Evolutionary conservation across 108 stramenopile species (phyloP).

Genomic region (Aurantiochytrium sp.): DNA sequence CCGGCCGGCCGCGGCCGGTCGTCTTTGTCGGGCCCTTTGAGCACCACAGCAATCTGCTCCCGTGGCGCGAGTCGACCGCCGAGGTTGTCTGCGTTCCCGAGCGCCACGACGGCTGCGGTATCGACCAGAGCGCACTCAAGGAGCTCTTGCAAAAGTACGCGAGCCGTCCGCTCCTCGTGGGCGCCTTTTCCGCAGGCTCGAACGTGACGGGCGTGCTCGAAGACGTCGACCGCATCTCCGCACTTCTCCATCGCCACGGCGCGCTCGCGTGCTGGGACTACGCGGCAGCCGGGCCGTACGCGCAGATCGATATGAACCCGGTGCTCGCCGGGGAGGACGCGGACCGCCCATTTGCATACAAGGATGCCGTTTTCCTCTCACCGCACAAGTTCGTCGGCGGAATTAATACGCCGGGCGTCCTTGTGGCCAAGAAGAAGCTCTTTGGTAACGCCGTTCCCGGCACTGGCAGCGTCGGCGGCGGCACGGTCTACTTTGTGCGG

Average conservation of each 20-base stretch:
- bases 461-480: slow-evolving; percentile 71
- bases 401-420: slow-evolving; percentile 77
- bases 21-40: slow-evolving; percentile 89
- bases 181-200: slow-evolving; percentile 79
- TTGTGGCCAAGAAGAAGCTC: slow-evolving; percentile 76
- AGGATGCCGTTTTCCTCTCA: slow-evolving; percentile 58
- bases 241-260: slow-evolving; percentile 72
- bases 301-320: slow-evolving; percentile 80
- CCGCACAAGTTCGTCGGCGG: slow-evolving; percentile 65
- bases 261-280: slow-evolving; percentile 89
- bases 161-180: slow-evolving; percentile 62
- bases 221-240: slow-evolving; percentile 73
- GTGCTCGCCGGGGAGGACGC: background rate
- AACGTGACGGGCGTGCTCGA: slow-evolving; percentile 85
- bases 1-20: slow-evolving; percentile 33
- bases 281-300: slow-evolving; percentile 89
- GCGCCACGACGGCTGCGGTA: slow-evolving; percentile 7
- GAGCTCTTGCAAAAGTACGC: slow-evolving; percentile 54
- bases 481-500: slow-evolving; percentile 95
- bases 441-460: slow-evolving; percentile 69
- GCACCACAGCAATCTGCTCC: slow-evolving; percentile 93
- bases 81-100: slow-evolving; percentile 47
- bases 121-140: slow-evolving; percentile 72
- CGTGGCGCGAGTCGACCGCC: slow-evolving; percentile 80
- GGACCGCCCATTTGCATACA: slow-evolving; percentile 30